Percentiles rank a stretch among this genome's conserved stretches.
Conservation (phyloP, 495 filamentous ascomycete species). For the Podospora pseudopauciseta region DNA sequence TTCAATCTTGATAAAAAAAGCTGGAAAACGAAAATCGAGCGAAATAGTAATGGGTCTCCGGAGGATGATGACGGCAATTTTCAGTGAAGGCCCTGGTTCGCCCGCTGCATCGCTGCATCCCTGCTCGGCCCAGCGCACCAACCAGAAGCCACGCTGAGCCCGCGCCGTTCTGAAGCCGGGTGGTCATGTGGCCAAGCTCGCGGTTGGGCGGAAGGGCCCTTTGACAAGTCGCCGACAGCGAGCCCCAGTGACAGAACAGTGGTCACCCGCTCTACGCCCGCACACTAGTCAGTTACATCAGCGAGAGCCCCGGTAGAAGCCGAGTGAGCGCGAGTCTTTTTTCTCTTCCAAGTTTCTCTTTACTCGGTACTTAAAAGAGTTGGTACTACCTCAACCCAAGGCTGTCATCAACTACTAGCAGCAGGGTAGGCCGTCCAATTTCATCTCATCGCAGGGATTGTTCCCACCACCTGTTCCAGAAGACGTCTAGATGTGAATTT, state of each 20-base stretch:
- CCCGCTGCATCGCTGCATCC: conserved; percentile 8
- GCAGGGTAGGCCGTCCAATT: too few species aligned
- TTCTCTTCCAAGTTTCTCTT: background rate
- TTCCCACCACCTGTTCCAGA: too few species aligned
- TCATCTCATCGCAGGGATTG: too few species aligned
- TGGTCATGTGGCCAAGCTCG: conserved; percentile 16
- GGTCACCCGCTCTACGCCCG: background rate
- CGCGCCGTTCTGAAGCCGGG: background rate
- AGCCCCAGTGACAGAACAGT: background rate
- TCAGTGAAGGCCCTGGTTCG: conserved; percentile 2
- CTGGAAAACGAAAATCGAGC: conserved; percentile 8
- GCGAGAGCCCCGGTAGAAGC: background rate
- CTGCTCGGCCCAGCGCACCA: conserved; percentile 15
- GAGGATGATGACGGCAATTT: conserved; percentile 27
- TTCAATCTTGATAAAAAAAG: conserved; percentile 10
- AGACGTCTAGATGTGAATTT: too few species aligned
- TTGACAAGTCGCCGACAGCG: conserved; percentile 1
- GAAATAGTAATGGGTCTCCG: background rate
- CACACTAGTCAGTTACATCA: background rate
- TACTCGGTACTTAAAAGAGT: background rate
- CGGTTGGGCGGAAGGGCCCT: conserved; percentile 23
- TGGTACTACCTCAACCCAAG: too few species aligned
- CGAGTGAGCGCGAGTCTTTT: background rate
- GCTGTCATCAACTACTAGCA: background rate
- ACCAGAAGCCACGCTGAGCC: conserved; percentile 18